These are phyloP conservation scores for Gentiana macrophylla DNA, from an alignment of 257 asterid species.

Conservation along the genomic window DNA sequence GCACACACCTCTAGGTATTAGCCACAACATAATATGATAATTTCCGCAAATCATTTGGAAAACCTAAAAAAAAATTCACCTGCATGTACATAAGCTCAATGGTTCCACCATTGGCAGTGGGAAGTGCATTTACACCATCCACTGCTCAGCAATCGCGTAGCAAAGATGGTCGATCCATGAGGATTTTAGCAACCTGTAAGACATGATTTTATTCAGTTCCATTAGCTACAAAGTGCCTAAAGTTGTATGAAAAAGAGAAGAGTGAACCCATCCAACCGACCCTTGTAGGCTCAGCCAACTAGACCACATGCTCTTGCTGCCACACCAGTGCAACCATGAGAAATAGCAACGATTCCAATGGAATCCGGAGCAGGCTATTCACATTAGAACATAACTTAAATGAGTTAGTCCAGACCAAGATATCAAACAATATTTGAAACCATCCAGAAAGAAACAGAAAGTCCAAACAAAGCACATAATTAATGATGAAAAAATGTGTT, in stretches of 20 bases:
- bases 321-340: slow-evolving; percentile 99
- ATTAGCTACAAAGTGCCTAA: background rate
- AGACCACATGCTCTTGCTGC: slow-evolving; percentile 97
- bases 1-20: background rate
- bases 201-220: background rate
- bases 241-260: no score
- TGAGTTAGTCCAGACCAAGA: no score
- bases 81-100: slow-evolving; percentile 88
- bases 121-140: slow-evolving; percentile 72
- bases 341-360: slow-evolving; percentile 99
- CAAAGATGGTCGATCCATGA: slow-evolving; percentile 93
- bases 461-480: no score
- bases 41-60: background rate
- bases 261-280: slow-evolving; percentile 28
- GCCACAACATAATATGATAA: background rate
- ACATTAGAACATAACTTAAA: background rate
- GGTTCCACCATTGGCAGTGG: slow-evolving; percentile 97
- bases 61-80: slow-evolving; percentile 33
- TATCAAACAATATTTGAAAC: no score
- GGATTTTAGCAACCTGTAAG: slow-evolving; percentile 80
- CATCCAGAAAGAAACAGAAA: no score
- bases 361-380: slow-evolving; percentile 99
- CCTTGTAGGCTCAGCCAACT: slow-evolving; percentile 89
- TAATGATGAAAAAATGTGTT: no score
- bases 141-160: slow-evolving; percentile 85